A percentile compares a stretch with the other conserved stretches of the same genome.
Conservation (phyloP, 202 grass and related monocot genomes). For the Brachypodium distachyon region DNA sequence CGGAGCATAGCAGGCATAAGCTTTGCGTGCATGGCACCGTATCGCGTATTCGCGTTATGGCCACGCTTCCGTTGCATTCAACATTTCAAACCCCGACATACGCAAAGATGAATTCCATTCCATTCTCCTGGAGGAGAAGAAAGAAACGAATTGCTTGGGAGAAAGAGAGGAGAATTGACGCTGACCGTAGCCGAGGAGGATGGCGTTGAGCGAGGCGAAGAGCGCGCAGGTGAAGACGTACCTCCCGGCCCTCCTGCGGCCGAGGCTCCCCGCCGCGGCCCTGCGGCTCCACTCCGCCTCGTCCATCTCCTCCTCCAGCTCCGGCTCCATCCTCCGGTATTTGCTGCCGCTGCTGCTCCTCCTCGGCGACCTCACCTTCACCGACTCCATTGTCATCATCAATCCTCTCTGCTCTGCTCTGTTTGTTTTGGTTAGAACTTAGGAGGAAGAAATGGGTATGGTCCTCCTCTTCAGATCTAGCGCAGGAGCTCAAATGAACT, state of each 20-base stretch:
- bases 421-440: too few species aligned
- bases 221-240: slow-evolving; percentile 58
- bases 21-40: too few species aligned
- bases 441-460: background rate
- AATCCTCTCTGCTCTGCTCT: too few species aligned
- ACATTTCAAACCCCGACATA: background rate
- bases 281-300: slow-evolving; percentile 15
- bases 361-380: slow-evolving; percentile 14
- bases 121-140: too few species aligned
- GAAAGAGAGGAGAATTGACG: background rate
- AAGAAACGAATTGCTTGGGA: background rate
- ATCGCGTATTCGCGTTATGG: too few species aligned
- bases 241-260: background rate
- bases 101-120: too few species aligned
- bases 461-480: slow-evolving; percentile 14
- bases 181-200: slow-evolving; percentile 73
- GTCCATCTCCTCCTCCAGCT: slow-evolving; percentile 25
- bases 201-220: slow-evolving; percentile 61
- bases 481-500: background rate
- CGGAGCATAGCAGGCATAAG: too few species aligned
- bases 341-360: background rate
- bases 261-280: slow-evolving; percentile 18
- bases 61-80: too few species aligned
- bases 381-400: slow-evolving; percentile 13
- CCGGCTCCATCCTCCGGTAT: slow-evolving; percentile 27